Percentiles rank a stretch among this genome's conserved stretches.
Evolutionary conservation across 352 stramenopile species (phyloP).

Genomic region (Globisporangium orthogonon): DNA sequence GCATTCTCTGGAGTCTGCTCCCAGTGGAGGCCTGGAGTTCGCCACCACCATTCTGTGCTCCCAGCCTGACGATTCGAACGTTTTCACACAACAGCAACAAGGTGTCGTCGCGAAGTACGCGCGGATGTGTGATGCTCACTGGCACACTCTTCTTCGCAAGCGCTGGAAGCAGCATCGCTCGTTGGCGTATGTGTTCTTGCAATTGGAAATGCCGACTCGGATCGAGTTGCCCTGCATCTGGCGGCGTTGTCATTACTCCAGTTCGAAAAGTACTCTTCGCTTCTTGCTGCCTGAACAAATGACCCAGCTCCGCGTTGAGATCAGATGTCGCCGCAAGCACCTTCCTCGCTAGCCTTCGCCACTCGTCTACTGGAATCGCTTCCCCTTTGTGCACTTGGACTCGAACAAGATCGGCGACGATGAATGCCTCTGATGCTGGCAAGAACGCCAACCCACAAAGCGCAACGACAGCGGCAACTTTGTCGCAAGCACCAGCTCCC

Average conservation of each 20-base stretch:
- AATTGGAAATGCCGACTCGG: neutral
- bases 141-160: neutral
- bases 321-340: neutral
- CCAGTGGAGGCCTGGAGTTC: neutral
- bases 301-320: neutral
- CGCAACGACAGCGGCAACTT: neutral
- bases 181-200: neutral
- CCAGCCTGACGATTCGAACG: neutral
- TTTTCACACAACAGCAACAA: neutral
- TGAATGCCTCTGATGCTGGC: neutral
- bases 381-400: neutral
- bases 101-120: neutral
- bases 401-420: neutral
- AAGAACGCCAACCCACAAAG: neutral
- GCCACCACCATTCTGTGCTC: neutral
- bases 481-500: neutral
- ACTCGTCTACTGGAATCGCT: neutral
- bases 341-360: neutral
- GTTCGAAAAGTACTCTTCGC: too few species aligned
- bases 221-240: neutral
- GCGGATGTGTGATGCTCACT: neutral
- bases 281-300: too few species aligned
- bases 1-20: neutral
- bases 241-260: neutral
- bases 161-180: neutral